These are phyloP conservation scores for Dalbergia cochinchinensis DNA, from an alignment of 306 rosid species.

Conservation along the genomic window DNA sequence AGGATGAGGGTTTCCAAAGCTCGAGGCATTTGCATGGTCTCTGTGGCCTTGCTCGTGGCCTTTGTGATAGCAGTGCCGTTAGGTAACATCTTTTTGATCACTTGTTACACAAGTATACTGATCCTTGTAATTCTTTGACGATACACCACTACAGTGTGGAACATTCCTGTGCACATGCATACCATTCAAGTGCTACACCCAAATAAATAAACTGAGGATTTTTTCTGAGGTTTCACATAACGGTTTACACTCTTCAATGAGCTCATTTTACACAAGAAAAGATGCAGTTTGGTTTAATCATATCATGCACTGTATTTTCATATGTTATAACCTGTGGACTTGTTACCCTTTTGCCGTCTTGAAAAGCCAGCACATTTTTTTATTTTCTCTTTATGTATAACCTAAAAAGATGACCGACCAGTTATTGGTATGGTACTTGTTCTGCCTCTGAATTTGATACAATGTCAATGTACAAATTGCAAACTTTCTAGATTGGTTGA, in stretches of 20 bases:
- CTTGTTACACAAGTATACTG: neutral
- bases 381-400: neutral
- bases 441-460: neutral
- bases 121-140: neutral
- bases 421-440: neutral
- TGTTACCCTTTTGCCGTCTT: neutral
- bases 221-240: neutral
- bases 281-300: neutral
- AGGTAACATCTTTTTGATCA: constrained; percentile 39
- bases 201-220: neutral
- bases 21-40: constrained; percentile 37
- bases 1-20: constrained; percentile 36
- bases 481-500: neutral
- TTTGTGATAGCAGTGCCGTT: constrained; percentile 39
- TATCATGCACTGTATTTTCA: neutral
- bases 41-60: constrained; percentile 27
- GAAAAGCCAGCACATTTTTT: neutral
- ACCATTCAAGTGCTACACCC: neutral
- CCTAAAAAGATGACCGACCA: neutral
- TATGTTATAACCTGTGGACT: neutral
- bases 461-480: neutral
- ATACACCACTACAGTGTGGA: no score
- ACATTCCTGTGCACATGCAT: neutral
- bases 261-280: neutral
- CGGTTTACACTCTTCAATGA: neutral